Conservation (phyloP, 352 stramenopile species). For the Pythium aristosporum region DNA sequence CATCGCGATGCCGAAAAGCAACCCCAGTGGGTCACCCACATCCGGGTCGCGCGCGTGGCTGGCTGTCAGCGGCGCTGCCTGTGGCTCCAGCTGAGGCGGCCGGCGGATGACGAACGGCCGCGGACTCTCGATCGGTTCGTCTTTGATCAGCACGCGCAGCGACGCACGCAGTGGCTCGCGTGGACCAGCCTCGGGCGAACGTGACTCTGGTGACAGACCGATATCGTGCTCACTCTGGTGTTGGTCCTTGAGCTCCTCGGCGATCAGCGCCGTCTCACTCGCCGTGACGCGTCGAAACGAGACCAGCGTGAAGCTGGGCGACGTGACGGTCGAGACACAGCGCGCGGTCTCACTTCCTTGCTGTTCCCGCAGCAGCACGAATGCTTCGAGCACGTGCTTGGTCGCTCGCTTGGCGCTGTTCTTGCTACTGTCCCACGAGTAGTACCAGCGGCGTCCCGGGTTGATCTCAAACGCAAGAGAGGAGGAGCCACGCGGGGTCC, state of each 20-base stretch:
- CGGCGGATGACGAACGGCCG: background rate
- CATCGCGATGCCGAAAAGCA: conserved; percentile 2
- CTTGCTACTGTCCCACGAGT: conserved; percentile 20
- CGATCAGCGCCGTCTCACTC: conserved; percentile 10
- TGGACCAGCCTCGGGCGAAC: background rate
- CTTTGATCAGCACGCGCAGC: conserved; percentile 1
- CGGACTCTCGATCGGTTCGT: background rate
- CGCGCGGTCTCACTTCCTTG: background rate
- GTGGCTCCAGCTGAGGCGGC: background rate
- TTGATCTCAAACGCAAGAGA: conserved; percentile 21
- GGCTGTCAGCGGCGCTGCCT: background rate
- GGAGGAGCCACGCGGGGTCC: background rate
- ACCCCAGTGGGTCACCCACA: background rate
- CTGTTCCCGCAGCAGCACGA: conserved; percentile 6
- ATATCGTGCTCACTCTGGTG: no score
- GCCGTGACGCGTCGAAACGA: conserved; percentile 17
- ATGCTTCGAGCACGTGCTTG: conserved; percentile 23
- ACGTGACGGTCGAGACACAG: conserved; percentile 5
- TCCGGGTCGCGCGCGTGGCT: no score
- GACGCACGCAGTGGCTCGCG: background rate
- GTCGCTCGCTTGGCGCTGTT: conserved; percentile 16
- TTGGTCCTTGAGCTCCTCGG: conserved; percentile 11
- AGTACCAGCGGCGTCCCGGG: conserved; percentile 17
- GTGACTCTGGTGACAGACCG: background rate
- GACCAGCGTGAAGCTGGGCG: conserved; percentile 15